phyloP scores from a whole-genome alignment of 2,329 filamentous ascomycete genomes.

The Teratosphaeria destructans region DNA sequence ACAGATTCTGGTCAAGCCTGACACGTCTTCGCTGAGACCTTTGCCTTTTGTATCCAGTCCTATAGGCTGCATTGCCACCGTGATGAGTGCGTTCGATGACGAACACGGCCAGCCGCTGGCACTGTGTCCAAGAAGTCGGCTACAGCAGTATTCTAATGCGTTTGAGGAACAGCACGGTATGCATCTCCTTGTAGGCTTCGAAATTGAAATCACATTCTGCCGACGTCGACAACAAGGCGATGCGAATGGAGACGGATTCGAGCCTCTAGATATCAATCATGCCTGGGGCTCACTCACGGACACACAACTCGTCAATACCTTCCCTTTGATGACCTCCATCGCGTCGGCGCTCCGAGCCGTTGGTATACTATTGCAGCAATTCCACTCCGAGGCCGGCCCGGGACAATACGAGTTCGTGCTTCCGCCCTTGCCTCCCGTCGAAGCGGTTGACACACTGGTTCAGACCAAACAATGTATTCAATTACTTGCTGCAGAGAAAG shows the following conservation, averaged over 20 bases:
- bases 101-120: slow-evolving; percentile 40
- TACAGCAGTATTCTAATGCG: slow-evolving; percentile 39
- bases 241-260: slow-evolving; percentile 11
- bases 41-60: slow-evolving; percentile 29
- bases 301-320: slow-evolving; percentile 48
- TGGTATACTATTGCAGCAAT: slow-evolving; percentile 58
- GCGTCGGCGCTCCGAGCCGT: slow-evolving; percentile 48
- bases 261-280: slow-evolving; percentile 51
- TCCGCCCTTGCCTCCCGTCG: slow-evolving; percentile 49
- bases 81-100: slow-evolving; percentile 57
- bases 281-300: slow-evolving; percentile 59
- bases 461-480: slow-evolving; percentile 61
- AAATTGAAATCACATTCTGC: slow-evolving; percentile 70
- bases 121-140: slow-evolving; percentile 49
- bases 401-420: slow-evolving; percentile 74
- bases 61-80: slow-evolving; percentile 37
- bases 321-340: slow-evolving; percentile 56
- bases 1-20: slow-evolving; percentile 56
- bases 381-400: slow-evolving; percentile 62
- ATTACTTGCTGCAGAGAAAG: slow-evolving; percentile 51
- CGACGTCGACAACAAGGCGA: slow-evolving; percentile 28
- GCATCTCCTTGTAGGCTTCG: slow-evolving; percentile 61
- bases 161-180: slow-evolving; percentile 45
- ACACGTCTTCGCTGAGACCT: slow-evolving; percentile 48
- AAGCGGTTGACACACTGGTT: slow-evolving; percentile 61